These are phyloP conservation scores for Saccharomycopsis fodiens DNA, from an alignment of 805 yeast genomes.

Conservation along the genomic window DNA sequence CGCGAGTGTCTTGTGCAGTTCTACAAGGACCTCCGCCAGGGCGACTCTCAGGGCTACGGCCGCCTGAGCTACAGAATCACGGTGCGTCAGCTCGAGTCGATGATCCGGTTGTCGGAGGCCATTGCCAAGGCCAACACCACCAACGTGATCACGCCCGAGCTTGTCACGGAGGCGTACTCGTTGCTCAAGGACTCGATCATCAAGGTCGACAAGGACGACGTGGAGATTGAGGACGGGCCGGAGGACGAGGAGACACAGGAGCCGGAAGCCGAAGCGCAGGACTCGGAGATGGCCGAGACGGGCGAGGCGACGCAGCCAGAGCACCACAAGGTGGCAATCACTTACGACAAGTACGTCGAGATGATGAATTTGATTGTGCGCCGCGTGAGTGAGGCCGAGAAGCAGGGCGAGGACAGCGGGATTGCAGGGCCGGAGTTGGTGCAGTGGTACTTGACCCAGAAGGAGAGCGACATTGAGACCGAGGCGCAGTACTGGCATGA, in stretches of 20 bases:
- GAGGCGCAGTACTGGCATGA: conserved; percentile 70
- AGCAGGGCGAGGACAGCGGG: conserved; percentile 31
- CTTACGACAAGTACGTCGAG: conserved; percentile 80
- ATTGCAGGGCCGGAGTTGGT: conserved; percentile 59
- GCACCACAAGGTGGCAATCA: conserved; percentile 50
- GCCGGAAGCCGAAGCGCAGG: conserved; percentile 17
- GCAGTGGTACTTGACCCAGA: conserved; percentile 73
- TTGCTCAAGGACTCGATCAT: conserved; percentile 85
- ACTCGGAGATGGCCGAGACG: conserved; percentile 18
- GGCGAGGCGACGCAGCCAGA: conserved; percentile 22
- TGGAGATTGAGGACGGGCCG: conserved; percentile 71
- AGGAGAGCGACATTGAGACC: conserved; percentile 60
- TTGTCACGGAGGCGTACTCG: conserved; percentile 91
- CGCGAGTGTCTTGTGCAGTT: conserved; percentile 66
- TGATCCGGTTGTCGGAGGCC: conserved; percentile 91
- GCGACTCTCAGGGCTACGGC: conserved; percentile 85
- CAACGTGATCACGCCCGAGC: conserved; percentile 71
- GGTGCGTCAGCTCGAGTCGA: conserved; percentile 90
- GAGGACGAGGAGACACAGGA: conserved; percentile 25
- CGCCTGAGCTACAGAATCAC: conserved; percentile 89
- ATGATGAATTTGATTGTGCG: conserved; percentile 76
- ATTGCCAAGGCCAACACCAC: conserved; percentile 96
- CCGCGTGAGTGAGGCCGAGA: conserved; percentile 52
- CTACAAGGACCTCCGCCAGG: conserved; percentile 79
- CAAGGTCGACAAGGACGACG: conserved; percentile 88